These are phyloP conservation scores for Penicillium cinerascens DNA, from an alignment of 495 filamentous ascomycete species.

Conservation along the genomic window DNA sequence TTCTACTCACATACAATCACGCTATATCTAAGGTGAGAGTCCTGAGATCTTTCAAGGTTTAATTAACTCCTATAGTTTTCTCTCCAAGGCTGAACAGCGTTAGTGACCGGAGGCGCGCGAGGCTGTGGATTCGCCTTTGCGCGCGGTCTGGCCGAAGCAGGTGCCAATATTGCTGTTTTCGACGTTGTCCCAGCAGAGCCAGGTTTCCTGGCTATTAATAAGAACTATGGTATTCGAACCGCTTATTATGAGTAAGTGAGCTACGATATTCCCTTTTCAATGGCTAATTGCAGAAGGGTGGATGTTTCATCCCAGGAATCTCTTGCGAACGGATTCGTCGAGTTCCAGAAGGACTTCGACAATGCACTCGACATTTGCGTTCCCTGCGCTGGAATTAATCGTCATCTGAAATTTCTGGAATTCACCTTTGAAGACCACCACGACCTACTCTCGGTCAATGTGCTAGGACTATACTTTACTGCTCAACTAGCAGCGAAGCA, in stretches of 20 bases:
- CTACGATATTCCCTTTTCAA: constrained; percentile 45
- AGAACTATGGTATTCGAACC: constrained; percentile 31
- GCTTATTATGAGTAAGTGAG: constrained; percentile 49
- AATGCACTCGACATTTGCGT: constrained; percentile 42
- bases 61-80: constrained; percentile 31
- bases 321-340: constrained; percentile 51
- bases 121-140: constrained; percentile 80
- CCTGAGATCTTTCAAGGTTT: not conserved
- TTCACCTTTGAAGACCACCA: constrained; percentile 42
- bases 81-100: constrained; percentile 59
- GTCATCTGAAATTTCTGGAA: constrained; percentile 36
- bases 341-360: constrained; percentile 37
- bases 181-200: constrained; percentile 34
- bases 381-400: constrained; percentile 40
- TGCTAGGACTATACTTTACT: constrained; percentile 37
- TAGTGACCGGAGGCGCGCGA: constrained; percentile 78
- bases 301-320: constrained; percentile 56
- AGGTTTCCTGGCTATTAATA: constrained; percentile 30
- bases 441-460: constrained; percentile 36
- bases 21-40: constrained; percentile 13
- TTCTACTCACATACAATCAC: not conserved
- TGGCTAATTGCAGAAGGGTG: constrained; percentile 55
- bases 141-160: constrained; percentile 75
- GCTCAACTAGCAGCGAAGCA: constrained; percentile 45
- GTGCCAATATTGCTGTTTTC: constrained; percentile 75